phyloP scores from a whole-genome alignment of 176 grass and related monocot species.

The Triticum dicoccoides region DNA sequence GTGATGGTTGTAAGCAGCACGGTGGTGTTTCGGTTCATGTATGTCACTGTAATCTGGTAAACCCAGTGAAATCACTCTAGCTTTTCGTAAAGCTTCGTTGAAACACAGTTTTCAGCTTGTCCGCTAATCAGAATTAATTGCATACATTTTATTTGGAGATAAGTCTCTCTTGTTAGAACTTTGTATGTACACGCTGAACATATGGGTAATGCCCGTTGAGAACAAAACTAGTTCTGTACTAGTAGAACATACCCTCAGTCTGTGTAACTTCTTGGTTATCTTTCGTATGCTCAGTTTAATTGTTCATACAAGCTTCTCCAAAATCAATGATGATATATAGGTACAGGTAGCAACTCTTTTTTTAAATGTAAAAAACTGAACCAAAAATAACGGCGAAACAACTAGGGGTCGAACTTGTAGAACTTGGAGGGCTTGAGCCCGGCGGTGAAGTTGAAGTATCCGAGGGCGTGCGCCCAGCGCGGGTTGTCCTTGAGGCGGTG shows the following conservation, averaged over 20 bases:
- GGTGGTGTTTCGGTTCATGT: neutral
- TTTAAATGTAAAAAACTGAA: neutral
- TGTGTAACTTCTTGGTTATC: no score
- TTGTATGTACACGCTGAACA: neutral
- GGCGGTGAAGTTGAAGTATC: slow-evolving; percentile 71
- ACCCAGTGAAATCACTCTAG: neutral
- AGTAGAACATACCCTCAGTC: no score
- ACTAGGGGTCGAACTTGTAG: slow-evolving; percentile 39
- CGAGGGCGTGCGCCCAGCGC: slow-evolving; percentile 60
- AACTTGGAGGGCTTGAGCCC: slow-evolving; percentile 43
- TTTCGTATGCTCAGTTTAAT: no score
- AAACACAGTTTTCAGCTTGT: neutral
- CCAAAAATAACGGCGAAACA: neutral
- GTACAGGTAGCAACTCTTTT: neutral
- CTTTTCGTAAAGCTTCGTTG: neutral
- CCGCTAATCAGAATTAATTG: neutral
- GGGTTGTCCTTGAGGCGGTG: slow-evolving; percentile 70
- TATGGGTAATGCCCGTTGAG: no score
- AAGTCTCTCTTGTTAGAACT: neutral
- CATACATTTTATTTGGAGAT: neutral
- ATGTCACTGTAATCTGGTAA: neutral
- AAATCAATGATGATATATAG: neutral
- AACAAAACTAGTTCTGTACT: no score
- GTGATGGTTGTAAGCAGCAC: neutral
- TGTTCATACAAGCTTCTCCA: neutral